Evolutionary conservation across 2,329 filamentous ascomycete species (phyloP).

Genomic region (Aureobasidium mangrovei): DNA sequence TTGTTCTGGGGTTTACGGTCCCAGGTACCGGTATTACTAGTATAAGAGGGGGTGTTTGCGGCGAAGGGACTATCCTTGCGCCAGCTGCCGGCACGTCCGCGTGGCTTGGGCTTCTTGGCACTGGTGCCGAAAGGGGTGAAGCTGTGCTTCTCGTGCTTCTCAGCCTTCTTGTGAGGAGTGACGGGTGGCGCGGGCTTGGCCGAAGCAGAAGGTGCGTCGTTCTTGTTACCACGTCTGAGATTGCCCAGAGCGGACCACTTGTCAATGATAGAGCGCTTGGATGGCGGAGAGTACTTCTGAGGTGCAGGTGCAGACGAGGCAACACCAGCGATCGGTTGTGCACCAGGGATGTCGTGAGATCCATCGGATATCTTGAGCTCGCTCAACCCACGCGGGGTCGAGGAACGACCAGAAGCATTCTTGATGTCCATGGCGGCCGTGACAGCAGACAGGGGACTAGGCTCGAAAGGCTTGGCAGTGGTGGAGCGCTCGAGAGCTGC

Average conservation of each 20-base stretch:
- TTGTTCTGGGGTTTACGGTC: constrained; percentile 21
- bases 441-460: constrained; percentile 20
- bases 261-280: constrained; percentile 59
- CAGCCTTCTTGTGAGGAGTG: constrained; percentile 22
- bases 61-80: constrained; percentile 24
- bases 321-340: constrained; percentile 23
- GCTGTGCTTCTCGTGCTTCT: constrained; percentile 25
- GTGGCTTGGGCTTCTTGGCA: constrained; percentile 26
- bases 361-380: constrained; percentile 47
- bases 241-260: constrained; percentile 89
- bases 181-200: constrained; percentile 25
- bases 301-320: constrained; percentile 29
- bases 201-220: constrained; percentile 32
- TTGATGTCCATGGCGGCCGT: constrained; percentile 30
- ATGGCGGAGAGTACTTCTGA: constrained; percentile 52
- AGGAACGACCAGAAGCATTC: constrained; percentile 38
- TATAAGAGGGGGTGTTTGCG: constrained; percentile 23
- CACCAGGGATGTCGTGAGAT: constrained; percentile 24
- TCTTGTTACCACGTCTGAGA: constrained; percentile 59
- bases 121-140: constrained; percentile 24
- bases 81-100: constrained; percentile 26
- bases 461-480: constrained; percentile 51
- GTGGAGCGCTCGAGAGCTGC: constrained; percentile 30
- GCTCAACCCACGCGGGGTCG: constrained; percentile 44
- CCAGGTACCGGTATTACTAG: constrained; percentile 28